Percentiles rank a stretch among this genome's conserved stretches.
Conservation (phyloP, 768 basidiomycete species). For the Tulasnella sp. region DNA sequence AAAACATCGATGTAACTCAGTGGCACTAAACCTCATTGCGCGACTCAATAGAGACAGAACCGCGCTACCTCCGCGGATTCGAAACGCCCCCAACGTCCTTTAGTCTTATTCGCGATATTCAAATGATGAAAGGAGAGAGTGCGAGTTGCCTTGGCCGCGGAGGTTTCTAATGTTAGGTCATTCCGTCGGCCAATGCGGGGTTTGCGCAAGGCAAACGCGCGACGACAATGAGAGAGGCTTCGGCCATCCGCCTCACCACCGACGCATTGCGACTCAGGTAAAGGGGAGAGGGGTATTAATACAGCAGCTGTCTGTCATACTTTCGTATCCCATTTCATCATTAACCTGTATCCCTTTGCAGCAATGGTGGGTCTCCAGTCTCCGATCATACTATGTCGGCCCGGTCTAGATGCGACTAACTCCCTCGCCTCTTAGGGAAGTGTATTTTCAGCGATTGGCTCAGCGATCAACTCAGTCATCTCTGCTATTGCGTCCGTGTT, state of each 20-base stretch:
- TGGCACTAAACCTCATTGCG: neutral
- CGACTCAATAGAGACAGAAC: neutral
- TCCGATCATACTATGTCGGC: too few species aligned
- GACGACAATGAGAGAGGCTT: neutral
- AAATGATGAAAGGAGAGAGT: neutral
- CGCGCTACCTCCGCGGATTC: neutral
- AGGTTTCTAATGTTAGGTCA: neutral
- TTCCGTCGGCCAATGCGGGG: neutral
- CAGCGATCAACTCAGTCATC: conserved; percentile 32
- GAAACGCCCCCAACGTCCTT: neutral
- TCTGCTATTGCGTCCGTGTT: conserved; percentile 30
- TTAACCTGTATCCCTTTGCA: neutral
- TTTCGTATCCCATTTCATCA: neutral
- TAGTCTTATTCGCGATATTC: neutral
- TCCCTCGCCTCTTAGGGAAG: conserved; percentile 27
- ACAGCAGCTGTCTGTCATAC: neutral
- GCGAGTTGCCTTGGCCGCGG: neutral
- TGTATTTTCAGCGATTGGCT: conserved; percentile 33
- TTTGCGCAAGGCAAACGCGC: neutral
- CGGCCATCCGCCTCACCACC: neutral
- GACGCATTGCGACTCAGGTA: neutral
- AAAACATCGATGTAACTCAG: neutral
- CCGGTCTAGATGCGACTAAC: neutral
- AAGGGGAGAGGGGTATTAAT: neutral
- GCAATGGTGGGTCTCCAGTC: neutral